Evolutionary conservation across 108 stramenopile species (phyloP).

Genomic region (Licmophora abbreviata): DNA sequence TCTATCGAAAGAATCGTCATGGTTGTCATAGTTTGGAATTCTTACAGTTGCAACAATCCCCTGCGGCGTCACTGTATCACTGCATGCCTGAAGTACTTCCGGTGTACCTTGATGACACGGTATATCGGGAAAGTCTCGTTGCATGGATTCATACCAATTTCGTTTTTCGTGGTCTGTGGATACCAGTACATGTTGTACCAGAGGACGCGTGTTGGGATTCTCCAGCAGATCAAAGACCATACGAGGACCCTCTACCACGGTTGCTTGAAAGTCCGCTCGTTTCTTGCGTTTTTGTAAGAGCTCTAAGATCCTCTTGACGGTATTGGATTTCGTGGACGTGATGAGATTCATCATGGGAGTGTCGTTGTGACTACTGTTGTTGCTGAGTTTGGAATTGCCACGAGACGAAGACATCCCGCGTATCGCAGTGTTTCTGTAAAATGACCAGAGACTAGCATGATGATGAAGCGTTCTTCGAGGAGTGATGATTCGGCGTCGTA

Average conservation of each 20-base stretch:
- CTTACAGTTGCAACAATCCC: conserved; percentile 71
- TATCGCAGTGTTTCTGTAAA: too few species aligned
- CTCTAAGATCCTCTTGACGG: conserved; percentile 58
- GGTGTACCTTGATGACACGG: conserved; percentile 40
- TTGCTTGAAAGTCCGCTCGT: conserved; percentile 42
- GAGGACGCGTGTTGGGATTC: conserved; percentile 39
- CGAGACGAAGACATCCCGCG: too few species aligned
- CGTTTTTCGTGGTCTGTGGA: conserved; percentile 29
- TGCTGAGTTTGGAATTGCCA: too few species aligned
- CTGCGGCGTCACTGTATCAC: conserved; percentile 71
- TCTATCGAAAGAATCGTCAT: not conserved
- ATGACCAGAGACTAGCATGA: too few species aligned
- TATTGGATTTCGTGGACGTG: conserved; percentile 52
- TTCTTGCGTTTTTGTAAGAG: conserved; percentile 62
- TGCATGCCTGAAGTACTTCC: conserved; percentile 45
- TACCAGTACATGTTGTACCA: conserved; percentile 61
- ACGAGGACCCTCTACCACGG: conserved; percentile 76
- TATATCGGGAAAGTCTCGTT: conserved; percentile 10
- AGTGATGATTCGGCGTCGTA: too few species aligned
- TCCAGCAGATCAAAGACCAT: conserved; percentile 70
- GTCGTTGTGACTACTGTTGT: too few species aligned
- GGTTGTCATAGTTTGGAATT: conserved; percentile 33
- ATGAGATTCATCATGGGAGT: too few species aligned
- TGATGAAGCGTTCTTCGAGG: too few species aligned
- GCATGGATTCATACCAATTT: conserved; percentile 4